Evolutionary conservation across 2,329 filamentous ascomycete species (phyloP).

Genomic region (Sclerotinia borealis): DNA sequence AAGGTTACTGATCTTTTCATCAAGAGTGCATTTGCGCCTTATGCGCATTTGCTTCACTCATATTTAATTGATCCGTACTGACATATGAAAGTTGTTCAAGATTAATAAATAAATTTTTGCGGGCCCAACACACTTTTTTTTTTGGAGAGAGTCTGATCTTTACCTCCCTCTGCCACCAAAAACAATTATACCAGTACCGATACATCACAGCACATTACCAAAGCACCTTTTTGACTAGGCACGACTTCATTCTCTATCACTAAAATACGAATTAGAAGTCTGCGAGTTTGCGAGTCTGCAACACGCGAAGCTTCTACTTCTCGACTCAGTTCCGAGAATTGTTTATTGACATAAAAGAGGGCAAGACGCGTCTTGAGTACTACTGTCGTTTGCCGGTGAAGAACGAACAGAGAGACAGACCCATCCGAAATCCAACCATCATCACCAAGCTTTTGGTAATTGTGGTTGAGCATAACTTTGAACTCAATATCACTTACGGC

Average conservation of each 20-base stretch:
- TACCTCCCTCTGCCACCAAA: not conserved
- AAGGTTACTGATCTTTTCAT: not conserved
- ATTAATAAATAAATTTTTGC: constrained; percentile 11
- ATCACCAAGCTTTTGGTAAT: not conserved
- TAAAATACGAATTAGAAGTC: not conserved
- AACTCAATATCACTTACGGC: not conserved
- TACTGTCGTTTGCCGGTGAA: not conserved
- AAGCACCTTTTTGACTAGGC: not conserved
- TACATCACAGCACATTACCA: not conserved
- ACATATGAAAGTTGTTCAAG: constrained; percentile 4
- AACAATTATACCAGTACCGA: no score
- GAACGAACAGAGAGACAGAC: not conserved
- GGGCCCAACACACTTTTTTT: constrained; percentile 1
- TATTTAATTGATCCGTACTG: constrained; percentile 5
- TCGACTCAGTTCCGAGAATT: not conserved
- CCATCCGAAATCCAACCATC: not conserved
- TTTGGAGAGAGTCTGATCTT: no score
- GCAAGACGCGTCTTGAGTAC: not conserved
- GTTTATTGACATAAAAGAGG: not conserved
- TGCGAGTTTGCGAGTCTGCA: not conserved
- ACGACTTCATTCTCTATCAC: not conserved
- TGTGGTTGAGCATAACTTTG: not conserved
- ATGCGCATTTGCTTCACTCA: not conserved
- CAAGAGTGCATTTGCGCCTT: constrained; percentile 1
- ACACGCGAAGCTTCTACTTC: not conserved